Evolutionary conservation across 768 basidiomycete species (phyloP), one percentile per base, ranked within the genome.

Genomic region (Boletus coccyginus): DNA sequence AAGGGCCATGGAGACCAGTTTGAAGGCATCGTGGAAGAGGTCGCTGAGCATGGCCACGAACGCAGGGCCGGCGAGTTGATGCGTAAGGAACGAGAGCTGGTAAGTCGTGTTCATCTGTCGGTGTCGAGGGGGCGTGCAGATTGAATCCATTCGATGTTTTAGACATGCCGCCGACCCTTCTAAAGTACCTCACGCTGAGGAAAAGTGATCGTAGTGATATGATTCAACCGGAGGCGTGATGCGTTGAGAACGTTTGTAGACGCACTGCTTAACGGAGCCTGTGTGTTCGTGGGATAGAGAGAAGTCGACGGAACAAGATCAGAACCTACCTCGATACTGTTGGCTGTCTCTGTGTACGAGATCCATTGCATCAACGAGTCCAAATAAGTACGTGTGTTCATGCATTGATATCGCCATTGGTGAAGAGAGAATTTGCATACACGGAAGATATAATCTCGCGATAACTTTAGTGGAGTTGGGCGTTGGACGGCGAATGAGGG

Each of bases 51-150:
- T 38, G 79, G 78, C 2, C 70, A 59, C 38, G 72, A 77, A 27
- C 66, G 66, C 50, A 71, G 70, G 62, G 74, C 73, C 0, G 79
- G 79, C 35, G 74, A 74, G 53, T 55, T 76, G 57, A 73, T 74
- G 71, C 65, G 60, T 47, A 74, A 66, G 60, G 61, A 78, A 62
- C 53, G 63, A 36, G 69, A 70, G 49, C 65, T 64, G 52, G 72
- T 63, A 7, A n/a, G 61, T 50, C 21, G 11, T 9, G 16, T 38
- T 17, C 2, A 0, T 21, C 17, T n/a, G 3, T 16, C 6, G 33
- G 24, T 5, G 9, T 36, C 21, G n/a, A 35, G 14, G 40, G 47
- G 13, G 11, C 5, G 2, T 35, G 40, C 21, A 12, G 19, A 13
- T 41, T 4, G 33, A 14, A 33, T 38, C 32, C 10, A 32, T 9